These are phyloP conservation scores for Leccinum subgranulosum DNA, from an alignment of 768 basidiomycete genomes.

Conservation along the genomic window DNA sequence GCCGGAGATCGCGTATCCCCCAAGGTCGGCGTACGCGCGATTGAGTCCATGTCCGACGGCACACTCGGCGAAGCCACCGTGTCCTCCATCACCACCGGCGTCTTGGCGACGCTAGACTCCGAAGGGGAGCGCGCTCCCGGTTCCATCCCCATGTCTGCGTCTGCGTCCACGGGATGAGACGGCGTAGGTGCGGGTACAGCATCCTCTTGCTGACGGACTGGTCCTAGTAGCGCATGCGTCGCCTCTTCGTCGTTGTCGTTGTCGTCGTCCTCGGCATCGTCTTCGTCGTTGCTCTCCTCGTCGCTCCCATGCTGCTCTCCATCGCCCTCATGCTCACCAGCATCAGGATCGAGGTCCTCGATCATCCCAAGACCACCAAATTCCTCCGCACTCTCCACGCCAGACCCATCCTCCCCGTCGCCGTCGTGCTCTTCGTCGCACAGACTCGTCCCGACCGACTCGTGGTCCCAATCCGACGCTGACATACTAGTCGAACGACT, in stretches of 20 bases:
- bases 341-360: constrained; percentile 9
- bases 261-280: constrained; percentile 28
- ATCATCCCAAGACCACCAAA: constrained; percentile 32
- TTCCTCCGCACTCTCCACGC: constrained; percentile 33
- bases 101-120: not conserved
- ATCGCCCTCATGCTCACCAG: constrained; percentile 1
- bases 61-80: constrained; percentile 19
- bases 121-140: constrained; percentile 8
- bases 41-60: constrained; percentile 29
- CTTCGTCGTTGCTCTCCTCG: constrained; percentile 39
- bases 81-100: constrained; percentile 9
- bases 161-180: not conserved
- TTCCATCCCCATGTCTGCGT: constrained; percentile 3
- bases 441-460: constrained; percentile 16
- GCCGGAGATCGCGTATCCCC: constrained; percentile 20
- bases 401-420: constrained; percentile 25
- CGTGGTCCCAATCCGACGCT: constrained; percentile 22
- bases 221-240: constrained; percentile 28
- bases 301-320: constrained; percentile 34
- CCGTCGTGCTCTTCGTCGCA: constrained; percentile 16
- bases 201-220: constrained; percentile 2
- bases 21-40: constrained; percentile 20
- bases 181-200: not conserved
- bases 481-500: constrained; percentile 60
- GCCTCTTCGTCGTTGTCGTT: constrained; percentile 29